Evolutionary conservation across 495 filamentous ascomycete species (phyloP).

Genomic region (Pseudoneurospora amorphoporcata): DNA sequence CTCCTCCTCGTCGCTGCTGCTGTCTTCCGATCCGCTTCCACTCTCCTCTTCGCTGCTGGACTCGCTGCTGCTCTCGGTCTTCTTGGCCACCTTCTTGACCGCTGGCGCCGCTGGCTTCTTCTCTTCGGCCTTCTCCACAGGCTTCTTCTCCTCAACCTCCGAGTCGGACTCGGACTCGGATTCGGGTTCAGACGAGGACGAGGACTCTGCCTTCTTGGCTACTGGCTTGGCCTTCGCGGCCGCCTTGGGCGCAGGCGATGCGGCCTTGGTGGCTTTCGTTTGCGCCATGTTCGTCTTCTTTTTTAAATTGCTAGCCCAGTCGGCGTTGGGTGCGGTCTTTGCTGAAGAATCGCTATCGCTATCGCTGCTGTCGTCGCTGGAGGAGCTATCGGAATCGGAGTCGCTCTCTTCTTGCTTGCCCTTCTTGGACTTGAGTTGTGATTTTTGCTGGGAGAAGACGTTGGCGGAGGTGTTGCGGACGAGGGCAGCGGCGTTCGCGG

Average conservation of each 20-base stretch:
- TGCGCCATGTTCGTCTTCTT: conserved; percentile 1
- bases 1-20: not conserved
- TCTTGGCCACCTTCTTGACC: conserved; percentile 4
- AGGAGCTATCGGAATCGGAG: conserved; percentile 4
- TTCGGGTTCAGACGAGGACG: conserved; percentile 8
- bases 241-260: not conserved
- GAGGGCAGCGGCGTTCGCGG: conserved; percentile 16
- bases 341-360: conserved; percentile 16
- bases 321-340: not conserved
- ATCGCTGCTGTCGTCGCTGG: conserved; percentile 18
- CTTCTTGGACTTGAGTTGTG: conserved; percentile 13
- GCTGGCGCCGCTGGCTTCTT: conserved; percentile 2
- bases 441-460: conserved; percentile 10
- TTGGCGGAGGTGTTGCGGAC: conserved; percentile 12
- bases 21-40: not conserved
- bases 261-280: conserved; percentile 1
- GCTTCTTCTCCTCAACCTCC: conserved; percentile 3
- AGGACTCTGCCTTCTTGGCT: not conserved
- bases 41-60: not conserved
- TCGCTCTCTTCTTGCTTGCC: conserved; percentile 9
- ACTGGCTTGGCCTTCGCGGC: conserved; percentile 6
- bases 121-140: conserved; percentile 1
- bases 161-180: conserved; percentile 7
- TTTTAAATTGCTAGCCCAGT: conserved; percentile 12
- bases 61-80: conserved; percentile 7